These are phyloP conservation scores for Arthrobotrys conoides DNA, from an alignment of 2,329 filamentous ascomycete genomes.

Conservation along the genomic window DNA sequence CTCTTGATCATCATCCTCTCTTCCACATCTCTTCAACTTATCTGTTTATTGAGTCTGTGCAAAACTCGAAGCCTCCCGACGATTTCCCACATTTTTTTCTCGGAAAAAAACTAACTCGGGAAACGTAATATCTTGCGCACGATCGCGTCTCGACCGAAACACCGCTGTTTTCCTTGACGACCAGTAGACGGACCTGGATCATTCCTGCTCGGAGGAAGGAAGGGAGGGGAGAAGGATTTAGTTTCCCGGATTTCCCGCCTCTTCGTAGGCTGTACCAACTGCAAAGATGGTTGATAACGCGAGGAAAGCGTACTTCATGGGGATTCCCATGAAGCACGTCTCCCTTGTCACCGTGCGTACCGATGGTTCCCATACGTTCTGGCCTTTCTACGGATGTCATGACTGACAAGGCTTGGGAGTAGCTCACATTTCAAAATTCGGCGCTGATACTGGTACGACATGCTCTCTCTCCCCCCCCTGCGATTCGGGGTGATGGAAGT, in stretches of 20 bases:
- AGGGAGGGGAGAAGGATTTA: constrained; percentile 26
- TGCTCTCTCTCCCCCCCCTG: not conserved
- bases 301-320: constrained; percentile 69
- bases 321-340: constrained; percentile 78
- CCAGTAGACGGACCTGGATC: constrained; percentile 8
- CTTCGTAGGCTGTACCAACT: constrained; percentile 47
- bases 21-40: constrained; percentile 5
- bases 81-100: constrained; percentile 15
- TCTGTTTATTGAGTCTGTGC: constrained; percentile 9
- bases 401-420: constrained; percentile 60
- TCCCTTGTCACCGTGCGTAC: constrained; percentile 75
- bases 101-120: not conserved
- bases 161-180: constrained; percentile 15
- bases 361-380: constrained; percentile 63
- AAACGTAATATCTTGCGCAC: constrained; percentile 3
- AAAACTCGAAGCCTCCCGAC: constrained; percentile 2
- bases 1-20: not conserved
- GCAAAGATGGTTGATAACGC: constrained; percentile 62
- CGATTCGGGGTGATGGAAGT: not conserved
- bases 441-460: constrained; percentile 77
- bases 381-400: constrained; percentile 26
- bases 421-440: constrained; percentile 86
- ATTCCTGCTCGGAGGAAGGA: constrained; percentile 14
- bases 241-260: constrained; percentile 34
- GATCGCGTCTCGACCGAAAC: constrained; percentile 23